Base-by-base conservation (phyloP, 2,329 filamentous ascomycete genomes). In the Ampelomyces quisqualis region DNA sequence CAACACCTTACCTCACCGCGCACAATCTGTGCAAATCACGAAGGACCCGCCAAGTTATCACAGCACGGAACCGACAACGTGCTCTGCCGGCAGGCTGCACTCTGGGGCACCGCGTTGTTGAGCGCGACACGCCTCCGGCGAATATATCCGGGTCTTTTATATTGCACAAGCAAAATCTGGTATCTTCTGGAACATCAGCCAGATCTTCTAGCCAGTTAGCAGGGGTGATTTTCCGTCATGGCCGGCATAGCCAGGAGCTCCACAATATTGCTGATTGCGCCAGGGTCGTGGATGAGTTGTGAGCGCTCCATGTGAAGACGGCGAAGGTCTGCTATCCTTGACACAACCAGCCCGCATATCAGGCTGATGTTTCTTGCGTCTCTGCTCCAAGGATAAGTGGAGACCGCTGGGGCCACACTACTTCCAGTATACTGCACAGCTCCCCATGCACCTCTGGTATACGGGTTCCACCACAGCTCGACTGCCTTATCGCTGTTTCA, bases 401-500 rank as follows among this genome's bases (percentile, higher is more conserved):
- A 43, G 47, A 49, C 56, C 45, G 55, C 48, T 30, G 52, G 45
- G 40, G 36, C 43, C 43, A 45, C 45, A 40, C 30, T 50, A 52
- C 51, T 51, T 47, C 50, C 44, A 49, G 52, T 45, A 55, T 40
- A 47, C 55, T 61, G 54, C 52, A 58, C 45, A 28, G 24, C 37
- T 43, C 34, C 44, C 49, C 46, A 48, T 36, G 48, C 41, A 41
- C 45, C 34, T 48, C 51, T 45, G 37, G 36, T 41, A 47, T 50
- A 40, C 43, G 43, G 38, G 43, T 41, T 56, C 53, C 55, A 49
- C 51, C 47, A 40, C 51, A 48, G 45, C 49, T 41, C 5, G 46
- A 36, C 41, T 59, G 53, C 64, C 64, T 69, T 69, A 69, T 69
- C 66, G 58, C 55, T 49, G 62, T 68, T 62, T 54, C 64, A 68